Conservation (phyloP, 139 green algal species). For the Volvox reticuliferus region DNA sequence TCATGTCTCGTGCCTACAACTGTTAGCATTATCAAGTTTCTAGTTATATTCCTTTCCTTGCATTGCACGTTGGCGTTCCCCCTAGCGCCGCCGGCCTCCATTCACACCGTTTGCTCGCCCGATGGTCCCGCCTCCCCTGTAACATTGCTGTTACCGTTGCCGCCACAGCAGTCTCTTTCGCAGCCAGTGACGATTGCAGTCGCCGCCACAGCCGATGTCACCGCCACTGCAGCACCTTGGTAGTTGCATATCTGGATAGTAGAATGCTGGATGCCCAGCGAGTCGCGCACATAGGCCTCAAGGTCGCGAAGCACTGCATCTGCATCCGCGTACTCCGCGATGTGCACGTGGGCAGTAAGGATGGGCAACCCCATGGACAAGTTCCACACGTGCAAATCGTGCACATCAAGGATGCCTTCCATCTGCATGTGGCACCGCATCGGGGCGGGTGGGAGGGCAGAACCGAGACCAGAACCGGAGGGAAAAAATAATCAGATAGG, state of each 20-base stretch:
- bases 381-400: constrained; percentile 95
- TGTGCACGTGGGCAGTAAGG: constrained; percentile 81
- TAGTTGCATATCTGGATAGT: constrained; percentile 84
- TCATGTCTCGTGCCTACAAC: no score
- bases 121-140: neutral
- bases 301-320: constrained; percentile 55
- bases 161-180: neutral
- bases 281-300: constrained; percentile 57
- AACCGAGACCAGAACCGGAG: neutral
- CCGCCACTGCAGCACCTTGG: neutral
- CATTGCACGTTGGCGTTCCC: no score
- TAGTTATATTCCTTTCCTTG: no score
- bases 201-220: neutral
- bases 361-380: constrained; percentile 84
- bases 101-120: neutral
- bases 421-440: constrained; percentile 56
- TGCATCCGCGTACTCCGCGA: constrained; percentile 37
- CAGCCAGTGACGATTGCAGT: neutral
- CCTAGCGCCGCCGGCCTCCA: neutral
- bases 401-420: constrained; percentile 81
- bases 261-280: constrained; percentile 79
- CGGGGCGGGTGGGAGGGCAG: neutral
- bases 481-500: no score
- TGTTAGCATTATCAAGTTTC: no score
- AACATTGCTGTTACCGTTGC: neutral